Base-by-base conservation (phyloP, 148 eudicot genomes). In the Nyssa sinensis region DNA sequence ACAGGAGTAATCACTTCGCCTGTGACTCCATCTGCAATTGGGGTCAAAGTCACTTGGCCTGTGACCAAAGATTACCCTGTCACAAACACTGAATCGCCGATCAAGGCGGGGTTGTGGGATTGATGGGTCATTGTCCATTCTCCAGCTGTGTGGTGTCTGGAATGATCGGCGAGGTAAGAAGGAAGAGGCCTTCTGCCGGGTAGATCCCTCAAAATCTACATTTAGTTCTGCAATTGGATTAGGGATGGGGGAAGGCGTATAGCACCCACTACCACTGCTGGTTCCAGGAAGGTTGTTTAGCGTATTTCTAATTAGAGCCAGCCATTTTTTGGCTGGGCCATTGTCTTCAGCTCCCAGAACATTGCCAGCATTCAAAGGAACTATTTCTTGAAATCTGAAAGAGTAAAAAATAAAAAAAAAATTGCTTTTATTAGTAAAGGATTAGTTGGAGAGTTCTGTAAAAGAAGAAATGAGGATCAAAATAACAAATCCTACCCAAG, bases 291-390 rank as follows among this genome's bases (percentile, higher is more conserved):
- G 87, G 71, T 88, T 92, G 78, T 95, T 92, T 28, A 95, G 83
- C 25, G 97, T 89, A 78, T 88, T 87, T 55, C 86, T 81, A 33
- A 95, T 86, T 19, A 95, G 78, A 44, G 86, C 23, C 31, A 88
- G 74, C 98, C 98, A 95, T 77, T 88, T 92, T 62, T 92, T 90
- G 14, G 98, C 97, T 9, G 98, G 98, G 32, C 98, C 97, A 59
- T 92, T 90, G 71, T 95, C 96, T 78, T 95, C 98, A 16, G 96
- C 87, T 7, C 88, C 98, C 27, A 95, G 87, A 57, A 94, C 92
- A 74, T 94, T 94, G 65, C 96, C 96, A 37, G 97, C 96, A 84
- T 92, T 94, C 57, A 94, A 39, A 62, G 98, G 98, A 73, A 94
- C 98, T 59, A 94, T 84, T 76, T 94, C 97, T 82, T 94, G 98